Conservation (phyloP, 345 rosid genomes). For the Mercurialis annua region DNA sequence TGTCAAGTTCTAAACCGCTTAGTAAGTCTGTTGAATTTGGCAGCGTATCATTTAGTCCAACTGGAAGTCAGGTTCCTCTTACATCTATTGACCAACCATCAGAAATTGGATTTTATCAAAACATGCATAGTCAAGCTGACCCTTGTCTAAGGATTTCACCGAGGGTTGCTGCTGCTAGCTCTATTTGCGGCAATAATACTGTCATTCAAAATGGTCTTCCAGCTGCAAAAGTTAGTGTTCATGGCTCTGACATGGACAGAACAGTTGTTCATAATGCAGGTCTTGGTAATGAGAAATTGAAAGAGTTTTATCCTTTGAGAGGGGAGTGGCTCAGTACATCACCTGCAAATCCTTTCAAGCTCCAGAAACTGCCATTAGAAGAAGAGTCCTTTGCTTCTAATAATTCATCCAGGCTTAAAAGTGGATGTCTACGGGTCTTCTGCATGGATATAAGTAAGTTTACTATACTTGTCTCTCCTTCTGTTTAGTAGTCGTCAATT, state of each 20-base stretch:
- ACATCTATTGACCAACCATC: constrained; percentile 17
- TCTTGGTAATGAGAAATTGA: constrained; percentile 28
- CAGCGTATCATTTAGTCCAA: constrained; percentile 15
- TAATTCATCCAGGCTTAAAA: constrained; percentile 20
- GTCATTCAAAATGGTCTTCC: constrained; percentile 24
- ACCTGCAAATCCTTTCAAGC: constrained; percentile 21
- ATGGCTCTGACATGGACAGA: constrained; percentile 25
- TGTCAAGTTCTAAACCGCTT: constrained; percentile 26
- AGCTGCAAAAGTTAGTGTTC: constrained; percentile 15
- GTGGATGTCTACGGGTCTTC: constrained; percentile 37
- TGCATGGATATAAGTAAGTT: constrained; percentile 47
- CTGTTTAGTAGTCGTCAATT: background rate
- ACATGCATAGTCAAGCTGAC: constrained; percentile 17
- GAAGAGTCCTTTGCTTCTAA: constrained; percentile 22
- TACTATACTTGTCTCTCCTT: background rate
- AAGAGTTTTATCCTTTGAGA: constrained; percentile 18
- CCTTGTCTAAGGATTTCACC: constrained; percentile 18
- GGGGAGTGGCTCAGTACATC: constrained; percentile 17
- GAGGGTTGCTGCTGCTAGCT: constrained; percentile 9
- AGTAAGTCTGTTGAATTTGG: constrained; percentile 17
- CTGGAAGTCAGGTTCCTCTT: constrained; percentile 23
- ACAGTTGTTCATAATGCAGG: constrained; percentile 16
- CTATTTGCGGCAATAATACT: constrained; percentile 15
- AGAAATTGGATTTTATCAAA: constrained; percentile 22
- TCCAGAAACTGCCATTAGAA: constrained; percentile 13